These are phyloP conservation scores for Chaetomium olivaceum DNA, from an alignment of 2,329 filamentous ascomycete species.

Conservation along the genomic window DNA sequence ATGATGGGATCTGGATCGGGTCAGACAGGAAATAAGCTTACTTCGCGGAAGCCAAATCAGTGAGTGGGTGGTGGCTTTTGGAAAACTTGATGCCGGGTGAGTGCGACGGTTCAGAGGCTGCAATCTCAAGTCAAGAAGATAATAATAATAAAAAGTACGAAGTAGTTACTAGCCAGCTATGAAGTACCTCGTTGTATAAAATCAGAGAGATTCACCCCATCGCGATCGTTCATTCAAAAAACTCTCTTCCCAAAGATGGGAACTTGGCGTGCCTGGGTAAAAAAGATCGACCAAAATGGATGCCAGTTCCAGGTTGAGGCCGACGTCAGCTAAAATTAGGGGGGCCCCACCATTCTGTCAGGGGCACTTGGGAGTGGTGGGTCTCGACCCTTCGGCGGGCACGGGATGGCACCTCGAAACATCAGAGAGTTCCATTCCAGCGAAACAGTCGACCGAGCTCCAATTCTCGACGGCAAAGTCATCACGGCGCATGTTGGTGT, in stretches of 20 bases:
- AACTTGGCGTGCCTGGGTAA: too few relatives aligned
- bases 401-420: not conserved
- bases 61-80: not conserved
- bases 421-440: not conserved
- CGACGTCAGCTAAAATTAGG: slow-evolving; percentile 23
- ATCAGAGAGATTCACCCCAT: not conserved
- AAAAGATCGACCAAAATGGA: not conserved
- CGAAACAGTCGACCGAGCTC: not conserved
- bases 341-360: not conserved
- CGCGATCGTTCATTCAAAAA: not conserved
- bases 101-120: not conserved
- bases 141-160: not conserved
- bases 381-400: slow-evolving; percentile 9
- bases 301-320: not conserved
- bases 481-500: slow-evolving; percentile 13
- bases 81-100: not conserved
- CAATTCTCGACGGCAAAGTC: not conserved
- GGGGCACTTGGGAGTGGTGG: not conserved
- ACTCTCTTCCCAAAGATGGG: not conserved
- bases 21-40: not conserved
- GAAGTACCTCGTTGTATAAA: not conserved
- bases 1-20: not conserved
- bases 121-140: not conserved
- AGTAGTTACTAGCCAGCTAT: not conserved
- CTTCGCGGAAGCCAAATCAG: not conserved